Conservation (phyloP, 768 basidiomycete species). For the Serendipita vermifera region DNA sequence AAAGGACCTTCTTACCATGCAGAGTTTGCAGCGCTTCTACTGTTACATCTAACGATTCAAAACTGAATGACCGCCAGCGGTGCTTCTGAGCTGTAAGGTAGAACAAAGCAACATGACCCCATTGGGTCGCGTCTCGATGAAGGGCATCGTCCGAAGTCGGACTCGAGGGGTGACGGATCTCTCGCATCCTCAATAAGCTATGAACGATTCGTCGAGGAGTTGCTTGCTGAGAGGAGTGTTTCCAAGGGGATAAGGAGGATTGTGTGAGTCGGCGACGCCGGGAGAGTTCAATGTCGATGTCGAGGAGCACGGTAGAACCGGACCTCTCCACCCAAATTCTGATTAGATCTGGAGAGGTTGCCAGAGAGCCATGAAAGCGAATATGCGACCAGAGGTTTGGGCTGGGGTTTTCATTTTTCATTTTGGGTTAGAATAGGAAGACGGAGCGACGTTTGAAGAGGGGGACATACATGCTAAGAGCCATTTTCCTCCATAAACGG, state of each 20-base stretch:
- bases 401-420: conserved; percentile 15
- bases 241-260: conserved; percentile 18
- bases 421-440: background rate
- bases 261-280: conserved; percentile 13
- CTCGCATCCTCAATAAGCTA: conserved; percentile 4
- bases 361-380: conserved; percentile 55
- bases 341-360: conserved; percentile 61
- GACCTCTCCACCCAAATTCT: conserved; percentile 76
- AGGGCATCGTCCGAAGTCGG: background rate
- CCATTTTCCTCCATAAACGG: background rate
- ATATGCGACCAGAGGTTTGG: conserved; percentile 33
- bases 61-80: conserved; percentile 70
- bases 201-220: background rate
- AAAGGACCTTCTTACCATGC: conserved; percentile 34
- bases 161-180: background rate
- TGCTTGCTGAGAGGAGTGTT: background rate
- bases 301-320: conserved; percentile 53
- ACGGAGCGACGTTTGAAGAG: background rate
- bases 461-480: background rate
- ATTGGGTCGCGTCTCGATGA: conserved; percentile 33
- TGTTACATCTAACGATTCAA: conserved; percentile 57
- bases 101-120: conserved; percentile 70
- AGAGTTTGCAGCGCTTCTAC: conserved; percentile 62
- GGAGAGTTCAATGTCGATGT: conserved; percentile 62
- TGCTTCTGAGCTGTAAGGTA: conserved; percentile 72